Conservation (phyloP, 2,329 filamentous ascomycete genomes). For the Aspergillus pseudotamarii region DNA sequence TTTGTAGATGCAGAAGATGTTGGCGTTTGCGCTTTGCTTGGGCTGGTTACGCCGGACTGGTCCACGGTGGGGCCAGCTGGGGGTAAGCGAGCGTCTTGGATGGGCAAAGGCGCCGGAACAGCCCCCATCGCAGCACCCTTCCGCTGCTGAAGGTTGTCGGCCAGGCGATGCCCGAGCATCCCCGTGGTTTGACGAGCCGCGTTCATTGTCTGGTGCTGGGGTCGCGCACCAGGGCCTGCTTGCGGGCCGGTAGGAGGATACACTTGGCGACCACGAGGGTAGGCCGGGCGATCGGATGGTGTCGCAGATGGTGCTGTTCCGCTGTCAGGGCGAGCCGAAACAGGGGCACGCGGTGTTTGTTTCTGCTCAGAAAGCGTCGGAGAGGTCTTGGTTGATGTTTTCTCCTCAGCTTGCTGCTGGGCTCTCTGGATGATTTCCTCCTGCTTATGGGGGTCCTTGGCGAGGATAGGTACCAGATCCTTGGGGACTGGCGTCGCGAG, state of each 20-base stretch:
- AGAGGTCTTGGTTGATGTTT: slow-evolving; percentile 50
- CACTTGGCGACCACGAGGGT: slow-evolving; percentile 50
- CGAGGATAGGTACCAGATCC: slow-evolving; percentile 91
- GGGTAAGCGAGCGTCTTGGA: slow-evolving; percentile 69
- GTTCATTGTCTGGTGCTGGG: slow-evolving; percentile 47
- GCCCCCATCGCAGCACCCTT: slow-evolving; percentile 44
- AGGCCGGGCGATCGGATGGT: slow-evolving; percentile 51
- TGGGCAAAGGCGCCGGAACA: slow-evolving; percentile 59
- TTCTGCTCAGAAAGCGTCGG: slow-evolving; percentile 55
- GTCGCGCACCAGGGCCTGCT: slow-evolving; percentile 43
- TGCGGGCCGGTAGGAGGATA: slow-evolving; percentile 52
- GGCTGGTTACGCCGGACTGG: slow-evolving; percentile 50
- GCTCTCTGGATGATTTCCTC: slow-evolving; percentile 90
- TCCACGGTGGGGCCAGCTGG: slow-evolving; percentile 72
- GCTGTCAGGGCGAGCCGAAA: slow-evolving; percentile 52
- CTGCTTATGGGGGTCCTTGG: slow-evolving; percentile 95
- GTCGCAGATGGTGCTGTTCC: slow-evolving; percentile 38
- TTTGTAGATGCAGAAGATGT: slow-evolving; percentile 55
- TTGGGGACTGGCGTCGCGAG: slow-evolving; percentile 87
- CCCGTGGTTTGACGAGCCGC: slow-evolving; percentile 46
- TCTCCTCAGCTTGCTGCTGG: slow-evolving; percentile 69
- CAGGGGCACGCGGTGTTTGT: slow-evolving; percentile 47
- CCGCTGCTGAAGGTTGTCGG: slow-evolving; percentile 56
- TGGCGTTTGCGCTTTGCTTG: slow-evolving; percentile 54
- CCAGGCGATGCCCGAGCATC: slow-evolving; percentile 54